Base-by-base conservation (phyloP, 225 moss, liverwort and hornwort genomes). In the Neckera pumila region DNA sequence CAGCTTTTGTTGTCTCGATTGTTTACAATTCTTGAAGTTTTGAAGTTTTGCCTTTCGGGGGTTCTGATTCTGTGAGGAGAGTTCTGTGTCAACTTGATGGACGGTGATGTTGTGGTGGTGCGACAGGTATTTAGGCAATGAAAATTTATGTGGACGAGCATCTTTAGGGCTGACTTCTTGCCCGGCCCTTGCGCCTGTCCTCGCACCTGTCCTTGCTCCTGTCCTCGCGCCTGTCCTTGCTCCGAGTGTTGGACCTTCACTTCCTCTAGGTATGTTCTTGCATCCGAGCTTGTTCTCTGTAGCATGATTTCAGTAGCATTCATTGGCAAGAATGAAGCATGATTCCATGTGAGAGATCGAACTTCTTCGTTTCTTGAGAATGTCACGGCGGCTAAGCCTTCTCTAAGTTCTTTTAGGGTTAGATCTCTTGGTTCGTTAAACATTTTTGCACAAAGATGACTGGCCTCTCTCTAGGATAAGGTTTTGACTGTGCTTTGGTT, bases 61-160 rank as follows among this genome's bases (percentile, higher is more conserved):
- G 62, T 38, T 69, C 59, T 66, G 57, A 65, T 54, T 20, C 53
- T 77, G 28, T 27, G 34, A 59, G 36, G 12, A 47, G 15, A 58
- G 27, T 54, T 71, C 57, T 40, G 17, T 38, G 26, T 83, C 13
- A 40, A 63, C 12, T 75, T 72, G 71, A 33, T 86, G 58, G 64
- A 86, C 79, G 62, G 30, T 54, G 36, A 38, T 76, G 43, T 59
- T 77, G 40, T 38, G 40, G 33, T 77, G 17, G 33, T 81, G 17
- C 9, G 8, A 31, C 86, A 93, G 93, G 66, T 93, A 85, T 81
- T 27, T 83, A 47, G 91, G 89, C 49, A 88, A 93, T 65, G 36
- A 17, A 13, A 40, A 86, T 19, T 71, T 93, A 65, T 93, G 93
- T 60, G 91, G 89, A 77, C 30, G 19, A 66, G 40, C 80, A 40